Percentiles rank a stretch among this genome's conserved stretches.
phyloP scores from a whole-genome alignment of 495 filamentous ascomycete species.

The Neurospora sp. region DNA sequence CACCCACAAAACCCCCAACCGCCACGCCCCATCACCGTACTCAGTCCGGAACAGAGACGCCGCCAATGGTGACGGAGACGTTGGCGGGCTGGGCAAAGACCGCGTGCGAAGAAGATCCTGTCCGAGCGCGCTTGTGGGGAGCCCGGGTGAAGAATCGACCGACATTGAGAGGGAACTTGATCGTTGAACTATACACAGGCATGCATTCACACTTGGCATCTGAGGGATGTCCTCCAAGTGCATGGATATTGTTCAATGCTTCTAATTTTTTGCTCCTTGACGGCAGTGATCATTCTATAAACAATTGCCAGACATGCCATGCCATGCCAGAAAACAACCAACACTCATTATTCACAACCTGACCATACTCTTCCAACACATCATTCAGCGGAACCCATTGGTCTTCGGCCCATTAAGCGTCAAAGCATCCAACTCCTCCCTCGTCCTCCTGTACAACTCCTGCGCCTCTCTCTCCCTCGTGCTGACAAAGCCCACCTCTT shows the following conservation, averaged over 20 bases:
- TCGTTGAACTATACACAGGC: not conserved
- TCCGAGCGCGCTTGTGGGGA: no score
- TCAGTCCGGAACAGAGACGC: no score
- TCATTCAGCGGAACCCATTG: slow-evolving; percentile 28
- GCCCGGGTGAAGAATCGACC: no score
- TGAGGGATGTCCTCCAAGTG: not conserved
- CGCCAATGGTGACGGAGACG: no score
- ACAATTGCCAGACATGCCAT: not conserved
- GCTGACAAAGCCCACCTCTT: slow-evolving; percentile 75
- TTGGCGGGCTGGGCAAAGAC: no score
- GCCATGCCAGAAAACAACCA: not conserved
- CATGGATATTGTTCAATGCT: not conserved
- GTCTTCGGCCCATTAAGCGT: slow-evolving; percentile 14
- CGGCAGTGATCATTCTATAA: not conserved
- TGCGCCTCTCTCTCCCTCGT: slow-evolving; percentile 84
- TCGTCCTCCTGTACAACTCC: slow-evolving; percentile 65
- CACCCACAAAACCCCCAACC: no score
- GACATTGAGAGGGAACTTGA: no score
- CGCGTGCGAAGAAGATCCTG: no score
- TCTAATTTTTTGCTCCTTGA: not conserved
- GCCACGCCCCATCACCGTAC: no score
- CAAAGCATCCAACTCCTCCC: slow-evolving; percentile 67
- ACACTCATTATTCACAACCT: not conserved
- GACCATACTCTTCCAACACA: not conserved
- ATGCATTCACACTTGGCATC: not conserved